These are phyloP conservation scores for Galeopsis tetrahit DNA, from an alignment of 257 asterid genomes.

Conservation along the genomic window DNA sequence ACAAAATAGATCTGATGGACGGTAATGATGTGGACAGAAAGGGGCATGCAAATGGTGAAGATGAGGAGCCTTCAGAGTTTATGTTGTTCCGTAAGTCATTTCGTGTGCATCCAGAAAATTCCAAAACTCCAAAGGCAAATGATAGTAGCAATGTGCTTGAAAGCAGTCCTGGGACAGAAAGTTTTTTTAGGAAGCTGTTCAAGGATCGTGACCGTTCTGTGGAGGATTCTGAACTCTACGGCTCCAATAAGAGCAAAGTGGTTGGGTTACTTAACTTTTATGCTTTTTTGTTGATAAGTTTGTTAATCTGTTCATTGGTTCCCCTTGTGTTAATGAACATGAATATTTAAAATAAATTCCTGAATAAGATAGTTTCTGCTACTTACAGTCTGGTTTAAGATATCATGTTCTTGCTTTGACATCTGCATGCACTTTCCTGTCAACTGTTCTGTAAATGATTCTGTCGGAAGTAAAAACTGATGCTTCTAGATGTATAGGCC, in stretches of 20 bases:
- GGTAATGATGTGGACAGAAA: constrained; percentile 57
- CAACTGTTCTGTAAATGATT: constrained; percentile 1
- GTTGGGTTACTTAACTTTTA: constrained; percentile 50
- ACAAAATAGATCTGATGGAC: constrained; percentile 63
- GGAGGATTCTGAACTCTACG: constrained; percentile 93
- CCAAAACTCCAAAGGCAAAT: constrained; percentile 51
- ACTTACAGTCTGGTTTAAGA: constrained; percentile 20
- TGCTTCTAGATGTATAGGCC: neutral
- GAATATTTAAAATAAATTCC: constrained; percentile 7
- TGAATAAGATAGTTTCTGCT: neutral
- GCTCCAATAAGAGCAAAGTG: constrained; percentile 72
- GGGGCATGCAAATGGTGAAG: constrained; percentile 64
- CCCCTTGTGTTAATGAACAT: constrained; percentile 3
- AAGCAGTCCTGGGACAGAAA: constrained; percentile 95
- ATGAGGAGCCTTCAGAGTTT: constrained; percentile 73
- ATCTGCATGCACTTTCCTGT: neutral
- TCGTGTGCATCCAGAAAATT: constrained; percentile 90
- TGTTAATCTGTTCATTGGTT: neutral
- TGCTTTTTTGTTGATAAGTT: constrained; percentile 26
- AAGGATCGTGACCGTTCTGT: constrained; percentile 90
- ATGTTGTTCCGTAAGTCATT: constrained; percentile 69
- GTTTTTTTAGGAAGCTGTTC: constrained; percentile 81
- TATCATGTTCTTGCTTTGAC: constrained; percentile 18
- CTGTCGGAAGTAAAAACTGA: constrained; percentile 11
- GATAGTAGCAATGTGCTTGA: constrained; percentile 58